A percentile compares a stretch with the other conserved stretches of the same genome.
These are phyloP conservation scores for Hanseniaspora singularis DNA, from an alignment of 805 yeast genomes.

Conservation along the genomic window DNA sequence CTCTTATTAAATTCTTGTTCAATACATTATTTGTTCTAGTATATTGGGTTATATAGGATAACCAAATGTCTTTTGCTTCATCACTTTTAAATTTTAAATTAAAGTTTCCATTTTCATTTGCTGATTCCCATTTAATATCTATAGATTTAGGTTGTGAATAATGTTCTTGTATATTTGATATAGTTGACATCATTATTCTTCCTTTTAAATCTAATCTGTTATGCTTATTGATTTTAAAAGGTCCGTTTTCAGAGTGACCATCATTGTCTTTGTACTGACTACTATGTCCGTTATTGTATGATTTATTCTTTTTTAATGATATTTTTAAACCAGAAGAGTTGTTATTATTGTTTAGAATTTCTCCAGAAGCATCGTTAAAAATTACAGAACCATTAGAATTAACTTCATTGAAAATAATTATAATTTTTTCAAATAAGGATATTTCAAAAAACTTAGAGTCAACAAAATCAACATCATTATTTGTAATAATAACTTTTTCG, in stretches of 20 bases:
- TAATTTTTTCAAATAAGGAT: conserved; percentile 67
- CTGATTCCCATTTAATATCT: conserved; percentile 68
- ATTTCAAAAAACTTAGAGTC: conserved; percentile 66
- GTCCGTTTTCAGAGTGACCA: neutral
- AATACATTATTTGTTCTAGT: neutral
- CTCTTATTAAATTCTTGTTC: neutral
- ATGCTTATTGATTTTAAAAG: conserved; percentile 19
- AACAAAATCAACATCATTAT: conserved; percentile 27
- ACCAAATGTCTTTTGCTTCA: conserved; percentile 78
- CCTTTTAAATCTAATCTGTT: conserved; percentile 58
- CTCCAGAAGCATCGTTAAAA: neutral
- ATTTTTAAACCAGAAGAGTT: conserved; percentile 34
- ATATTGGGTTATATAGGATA: conserved; percentile 30
- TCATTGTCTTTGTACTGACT: neutral
- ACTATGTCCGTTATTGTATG: neutral
- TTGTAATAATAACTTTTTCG: conserved; percentile 46
- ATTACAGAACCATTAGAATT: neutral
- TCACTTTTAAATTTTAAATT: conserved; percentile 72
- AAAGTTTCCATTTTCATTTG: conserved; percentile 75
- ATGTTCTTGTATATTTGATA: conserved; percentile 35
- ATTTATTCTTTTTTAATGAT: conserved; percentile 25
- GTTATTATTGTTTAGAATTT: conserved; percentile 34
- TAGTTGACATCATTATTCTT: conserved; percentile 64
- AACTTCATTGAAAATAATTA: conserved; percentile 40
- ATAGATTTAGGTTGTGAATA: conserved; percentile 43